A percentile compares a stretch with the other conserved stretches of the same genome.
phyloP scores from a whole-genome alignment of 768 basidiomycete species.

The Galerina sulciceps region DNA sequence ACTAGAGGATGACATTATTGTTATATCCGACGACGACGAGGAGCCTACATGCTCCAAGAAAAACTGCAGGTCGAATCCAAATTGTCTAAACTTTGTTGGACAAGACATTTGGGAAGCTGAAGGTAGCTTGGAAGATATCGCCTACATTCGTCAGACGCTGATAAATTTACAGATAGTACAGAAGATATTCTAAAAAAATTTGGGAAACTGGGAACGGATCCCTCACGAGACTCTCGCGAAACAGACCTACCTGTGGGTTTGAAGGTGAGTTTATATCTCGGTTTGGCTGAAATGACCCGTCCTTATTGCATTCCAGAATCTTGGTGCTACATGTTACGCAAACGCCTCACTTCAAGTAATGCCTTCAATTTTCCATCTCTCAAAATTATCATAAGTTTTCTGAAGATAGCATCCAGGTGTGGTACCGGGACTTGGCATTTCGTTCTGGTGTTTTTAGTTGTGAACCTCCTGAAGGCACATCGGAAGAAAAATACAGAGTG shows the following conservation, averaged over 20 bases:
- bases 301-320: conserved; percentile 58
- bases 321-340: conserved; percentile 97
- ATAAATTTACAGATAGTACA: conserved; percentile 44
- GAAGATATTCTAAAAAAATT: conserved; percentile 55
- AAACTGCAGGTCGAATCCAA: conserved; percentile 75
- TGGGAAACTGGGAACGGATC: conserved; percentile 58
- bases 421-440: conserved; percentile 88
- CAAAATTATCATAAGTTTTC: background rate
- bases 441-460: conserved; percentile 84
- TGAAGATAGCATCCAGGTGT: conserved; percentile 57
- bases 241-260: conserved; percentile 73
- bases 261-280: conserved; percentile 49
- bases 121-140: conserved; percentile 42
- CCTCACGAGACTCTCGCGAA: conserved; percentile 51
- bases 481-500: conserved; percentile 47
- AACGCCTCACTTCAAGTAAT: conserved; percentile 90
- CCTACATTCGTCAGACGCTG: conserved; percentile 2
- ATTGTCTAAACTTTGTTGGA: conserved; percentile 88
- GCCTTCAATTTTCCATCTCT: background rate
- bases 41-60: conserved; percentile 58
- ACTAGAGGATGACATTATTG: conserved; percentile 64
- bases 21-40: conserved; percentile 77
- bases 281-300: background rate
- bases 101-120: conserved; percentile 81
- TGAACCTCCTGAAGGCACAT: conserved; percentile 53